These are phyloP conservation scores for Sarocladiaceae sp. DNA, from an alignment of 2,329 filamentous ascomycete genomes.

Conservation along the genomic window DNA sequence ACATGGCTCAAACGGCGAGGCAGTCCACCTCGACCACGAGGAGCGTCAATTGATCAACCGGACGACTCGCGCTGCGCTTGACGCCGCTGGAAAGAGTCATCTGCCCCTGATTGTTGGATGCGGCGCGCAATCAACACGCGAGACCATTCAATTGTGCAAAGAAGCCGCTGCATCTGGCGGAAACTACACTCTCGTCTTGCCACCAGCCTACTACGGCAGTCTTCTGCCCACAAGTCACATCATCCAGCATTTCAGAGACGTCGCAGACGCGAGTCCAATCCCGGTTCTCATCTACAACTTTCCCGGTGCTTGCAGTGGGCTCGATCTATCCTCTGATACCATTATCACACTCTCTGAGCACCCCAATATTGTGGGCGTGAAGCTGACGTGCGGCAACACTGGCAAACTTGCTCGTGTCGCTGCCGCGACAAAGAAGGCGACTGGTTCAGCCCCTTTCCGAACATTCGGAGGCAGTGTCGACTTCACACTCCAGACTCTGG, in stretches of 20 bases:
- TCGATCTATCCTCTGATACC: conserved; percentile 54
- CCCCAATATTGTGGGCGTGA: conserved; percentile 59
- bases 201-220: conserved; percentile 64
- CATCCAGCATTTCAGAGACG: conserved; percentile 56
- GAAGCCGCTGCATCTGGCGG: conserved; percentile 62
- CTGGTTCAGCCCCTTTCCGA: conserved; percentile 44
- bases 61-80: conserved; percentile 56
- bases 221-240: conserved; percentile 55
- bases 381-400: conserved; percentile 61
- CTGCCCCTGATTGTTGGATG: conserved; percentile 67
- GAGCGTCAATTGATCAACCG: conserved; percentile 61
- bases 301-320: conserved; percentile 50
- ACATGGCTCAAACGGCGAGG: conserved; percentile 71
- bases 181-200: conserved; percentile 63
- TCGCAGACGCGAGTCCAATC: conserved; percentile 53
- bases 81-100: conserved; percentile 47
- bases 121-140: conserved; percentile 62
- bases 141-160: conserved; percentile 60
- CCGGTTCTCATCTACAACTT: conserved; percentile 63
- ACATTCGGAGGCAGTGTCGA: conserved; percentile 71
- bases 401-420: conserved; percentile 51
- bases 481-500: conserved; percentile 66
- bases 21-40: conserved; percentile 62
- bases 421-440: conserved; percentile 31
- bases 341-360: conserved; percentile 48